Evolutionary conservation across 2,329 filamentous ascomycete species (phyloP).

Genomic region (Colletotrichum sp.): DNA sequence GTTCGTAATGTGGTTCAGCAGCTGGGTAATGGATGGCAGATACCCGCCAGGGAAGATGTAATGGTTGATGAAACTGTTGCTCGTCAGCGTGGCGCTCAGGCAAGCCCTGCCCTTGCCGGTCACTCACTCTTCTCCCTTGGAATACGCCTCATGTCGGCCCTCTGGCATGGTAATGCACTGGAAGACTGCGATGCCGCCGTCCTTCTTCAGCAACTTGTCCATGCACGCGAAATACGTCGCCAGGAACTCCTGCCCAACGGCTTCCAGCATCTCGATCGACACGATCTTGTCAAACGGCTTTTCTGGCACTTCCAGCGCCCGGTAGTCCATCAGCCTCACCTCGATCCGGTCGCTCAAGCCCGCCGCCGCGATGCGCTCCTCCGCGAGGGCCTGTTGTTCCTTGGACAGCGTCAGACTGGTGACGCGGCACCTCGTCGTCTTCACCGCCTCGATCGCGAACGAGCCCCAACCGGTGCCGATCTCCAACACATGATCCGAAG

Average conservation of each 20-base stretch:
- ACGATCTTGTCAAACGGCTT: conserved; percentile 72
- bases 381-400: conserved; percentile 72
- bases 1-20: conserved; percentile 63
- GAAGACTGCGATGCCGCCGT: conserved; percentile 72
- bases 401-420: conserved; percentile 72
- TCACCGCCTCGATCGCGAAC: conserved; percentile 73
- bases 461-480: conserved; percentile 80
- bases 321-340: conserved; percentile 73
- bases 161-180: conserved; percentile 83
- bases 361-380: conserved; percentile 65
- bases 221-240: conserved; percentile 71
- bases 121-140: conserved; percentile 65
- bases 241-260: conserved; percentile 71
- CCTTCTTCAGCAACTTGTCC: conserved; percentile 66
- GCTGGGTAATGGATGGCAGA: conserved; percentile 61
- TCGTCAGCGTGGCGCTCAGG: background rate
- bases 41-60: conserved; percentile 84
- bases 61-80: conserved; percentile 68
- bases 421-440: conserved; percentile 68
- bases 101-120: background rate
- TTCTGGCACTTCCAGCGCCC: conserved; percentile 59
- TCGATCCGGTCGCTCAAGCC: conserved; percentile 65
- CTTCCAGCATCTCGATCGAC: conserved; percentile 80
- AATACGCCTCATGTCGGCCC: conserved; percentile 68
- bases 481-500: conserved; percentile 72